Evolutionary conservation across 768 basidiomycete genomes (phyloP).

Genomic region (Gymnopilus dilepis): DNA sequence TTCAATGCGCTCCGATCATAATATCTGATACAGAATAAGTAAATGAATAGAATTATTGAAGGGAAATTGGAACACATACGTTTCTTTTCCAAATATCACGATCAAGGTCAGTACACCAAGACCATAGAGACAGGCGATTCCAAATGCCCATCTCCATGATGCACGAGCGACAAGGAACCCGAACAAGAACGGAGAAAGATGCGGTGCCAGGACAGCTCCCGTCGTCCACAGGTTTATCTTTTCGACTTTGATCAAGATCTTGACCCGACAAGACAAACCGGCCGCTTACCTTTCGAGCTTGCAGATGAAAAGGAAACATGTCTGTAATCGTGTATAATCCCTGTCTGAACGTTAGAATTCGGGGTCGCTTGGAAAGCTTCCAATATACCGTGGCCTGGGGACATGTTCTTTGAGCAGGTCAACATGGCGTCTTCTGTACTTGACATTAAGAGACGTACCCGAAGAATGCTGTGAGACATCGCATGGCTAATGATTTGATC

Average conservation of each 20-base stretch:
- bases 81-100: conserved; percentile 66
- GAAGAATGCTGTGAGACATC: conserved; percentile 63
- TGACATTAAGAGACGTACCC: conserved; percentile 41
- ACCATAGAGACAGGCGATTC: conserved; percentile 64
- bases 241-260: too few species aligned
- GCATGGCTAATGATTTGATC: conserved; percentile 52
- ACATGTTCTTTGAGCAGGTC: conserved; percentile 44
- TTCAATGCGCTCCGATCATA: conserved; percentile 55
- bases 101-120: conserved; percentile 62
- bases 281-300: conserved; percentile 60
- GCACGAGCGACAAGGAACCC: conserved; percentile 69
- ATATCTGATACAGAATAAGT: conserved; percentile 42
- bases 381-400: conserved; percentile 63
- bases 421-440: too few species aligned
- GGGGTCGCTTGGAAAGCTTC: neutral
- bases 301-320: conserved; percentile 71
- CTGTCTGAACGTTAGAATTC: conserved; percentile 28
- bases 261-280: too few species aligned
- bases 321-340: conserved; percentile 67
- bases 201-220: conserved; percentile 71
- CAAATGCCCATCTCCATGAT: conserved; percentile 72
- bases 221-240: conserved; percentile 76
- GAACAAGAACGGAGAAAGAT: conserved; percentile 67
- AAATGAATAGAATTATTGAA: neutral
- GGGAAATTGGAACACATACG: conserved; percentile 39